phyloP scores from a whole-genome alignment of 2,329 filamentous ascomycete genomes.

The Cryphonectria carpinicola region DNA sequence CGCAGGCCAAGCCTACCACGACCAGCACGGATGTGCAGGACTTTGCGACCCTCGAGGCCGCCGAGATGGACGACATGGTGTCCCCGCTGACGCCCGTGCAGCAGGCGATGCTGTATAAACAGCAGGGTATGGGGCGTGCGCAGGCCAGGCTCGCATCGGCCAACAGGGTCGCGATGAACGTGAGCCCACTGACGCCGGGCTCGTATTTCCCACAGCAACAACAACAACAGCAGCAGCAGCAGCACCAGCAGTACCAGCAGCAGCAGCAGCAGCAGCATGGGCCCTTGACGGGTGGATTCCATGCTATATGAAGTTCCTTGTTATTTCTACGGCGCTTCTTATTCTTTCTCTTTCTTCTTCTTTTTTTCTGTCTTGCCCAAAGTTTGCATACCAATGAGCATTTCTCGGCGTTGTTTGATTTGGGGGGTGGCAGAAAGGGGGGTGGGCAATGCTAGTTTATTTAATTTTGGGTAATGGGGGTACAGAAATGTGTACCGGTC shows the following conservation, averaged over 20 bases:
- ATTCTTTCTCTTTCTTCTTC: neutral
- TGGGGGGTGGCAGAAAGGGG: neutral
- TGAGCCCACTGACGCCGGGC: conserved; percentile 25
- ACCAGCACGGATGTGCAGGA: conserved; percentile 20
- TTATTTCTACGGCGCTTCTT: neutral
- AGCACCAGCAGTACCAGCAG: neutral
- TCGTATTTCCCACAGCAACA: conserved; percentile 12
- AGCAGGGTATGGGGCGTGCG: conserved; percentile 18
- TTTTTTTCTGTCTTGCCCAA: neutral
- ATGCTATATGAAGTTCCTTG: conserved; percentile 21
- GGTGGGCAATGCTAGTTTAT: neutral
- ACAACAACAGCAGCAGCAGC: conserved; percentile 4
- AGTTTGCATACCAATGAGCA: neutral
- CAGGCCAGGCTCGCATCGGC: neutral
- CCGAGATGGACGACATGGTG: conserved; percentile 29
- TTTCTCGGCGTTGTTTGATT: neutral
- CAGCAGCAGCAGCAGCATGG: conserved; percentile 5
- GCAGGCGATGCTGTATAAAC: conserved; percentile 28
- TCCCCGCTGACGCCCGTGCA: conserved; percentile 26
- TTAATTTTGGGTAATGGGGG: neutral
- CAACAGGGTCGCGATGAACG: conserved; percentile 1
- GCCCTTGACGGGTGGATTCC: conserved; percentile 19
- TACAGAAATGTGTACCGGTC: neutral
- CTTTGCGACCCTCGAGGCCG: conserved; percentile 28
- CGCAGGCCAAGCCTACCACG: neutral